Percentiles rank a stretch among this genome's conserved stretches.
These are phyloP conservation scores for Kregervanrija delftensis DNA, from an alignment of 805 yeast species.

Conservation along the genomic window DNA sequence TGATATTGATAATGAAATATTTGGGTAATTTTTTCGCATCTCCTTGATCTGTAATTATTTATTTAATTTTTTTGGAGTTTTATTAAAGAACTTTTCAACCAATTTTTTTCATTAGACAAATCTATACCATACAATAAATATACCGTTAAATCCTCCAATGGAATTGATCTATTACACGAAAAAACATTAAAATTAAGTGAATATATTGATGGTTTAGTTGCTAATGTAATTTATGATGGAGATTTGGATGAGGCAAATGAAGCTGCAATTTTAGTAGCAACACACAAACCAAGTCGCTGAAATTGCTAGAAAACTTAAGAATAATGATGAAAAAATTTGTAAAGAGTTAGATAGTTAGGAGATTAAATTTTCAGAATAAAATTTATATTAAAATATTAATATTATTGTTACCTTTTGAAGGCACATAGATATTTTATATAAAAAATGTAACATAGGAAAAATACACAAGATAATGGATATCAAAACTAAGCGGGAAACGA, in stretches of 20 bases:
- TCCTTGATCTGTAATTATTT: too few species aligned
- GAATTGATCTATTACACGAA: conserved; percentile 40
- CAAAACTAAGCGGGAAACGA: too few species aligned
- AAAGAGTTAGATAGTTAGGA: conserved; percentile 55
- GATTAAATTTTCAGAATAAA: conserved; percentile 31
- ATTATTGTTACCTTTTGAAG: too few species aligned
- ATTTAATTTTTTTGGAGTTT: too few species aligned
- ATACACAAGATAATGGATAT: too few species aligned
- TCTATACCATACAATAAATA: conserved; percentile 39
- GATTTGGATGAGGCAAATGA: conserved; percentile 31
- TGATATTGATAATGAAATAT: too few species aligned
- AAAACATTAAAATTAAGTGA: conserved; percentile 38
- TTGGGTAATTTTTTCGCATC: too few species aligned
- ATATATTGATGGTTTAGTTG: conserved; percentile 51
- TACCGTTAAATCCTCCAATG: conserved; percentile 28
- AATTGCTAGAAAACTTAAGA: conserved; percentile 40
- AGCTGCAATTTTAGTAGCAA: conserved; percentile 11
- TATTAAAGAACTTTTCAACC: too few species aligned
- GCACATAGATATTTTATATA: too few species aligned
- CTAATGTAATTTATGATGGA: conserved; percentile 42
- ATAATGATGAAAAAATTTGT: conserved; percentile 42
- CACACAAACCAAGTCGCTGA: conserved; percentile 26
- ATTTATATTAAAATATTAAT: not conserved
- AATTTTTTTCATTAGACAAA: conserved; percentile 52
- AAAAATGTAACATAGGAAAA: too few species aligned